Conservation (phyloP, 306 rosid genomes). For the Alnus glutinosa region DNA sequence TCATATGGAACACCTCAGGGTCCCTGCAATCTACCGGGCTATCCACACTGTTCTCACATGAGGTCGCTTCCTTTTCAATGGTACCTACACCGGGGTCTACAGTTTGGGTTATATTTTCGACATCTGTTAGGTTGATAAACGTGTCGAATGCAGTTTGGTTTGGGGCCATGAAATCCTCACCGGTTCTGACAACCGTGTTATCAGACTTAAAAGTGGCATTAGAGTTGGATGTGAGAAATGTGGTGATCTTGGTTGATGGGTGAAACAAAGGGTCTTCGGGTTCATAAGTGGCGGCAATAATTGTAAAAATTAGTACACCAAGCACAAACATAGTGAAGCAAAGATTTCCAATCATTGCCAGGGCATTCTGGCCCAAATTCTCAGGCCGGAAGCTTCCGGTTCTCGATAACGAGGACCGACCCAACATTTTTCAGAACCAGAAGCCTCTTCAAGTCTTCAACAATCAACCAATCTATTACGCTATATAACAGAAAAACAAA, state of each 20-base stretch:
- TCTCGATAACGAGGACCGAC: constrained; percentile 54
- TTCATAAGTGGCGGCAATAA: constrained; percentile 93
- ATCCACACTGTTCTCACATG: constrained; percentile 48
- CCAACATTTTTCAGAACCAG: constrained; percentile 15
- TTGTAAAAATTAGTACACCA: constrained; percentile 83
- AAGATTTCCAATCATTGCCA: constrained; percentile 86
- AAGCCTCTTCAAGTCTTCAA: constrained; percentile 24
- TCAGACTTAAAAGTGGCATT: constrained; percentile 97
- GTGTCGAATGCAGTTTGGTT: constrained; percentile 71
- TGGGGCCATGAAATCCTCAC: constrained; percentile 93
- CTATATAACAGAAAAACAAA: neutral
- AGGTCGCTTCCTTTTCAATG: constrained; percentile 1
- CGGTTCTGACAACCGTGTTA: constrained; percentile 74
- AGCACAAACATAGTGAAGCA: constrained; percentile 85
- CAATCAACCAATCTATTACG: neutral
- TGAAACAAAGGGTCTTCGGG: constrained; percentile 97
- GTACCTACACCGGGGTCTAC: constrained; percentile 20
- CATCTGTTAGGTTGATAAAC: constrained; percentile 66
- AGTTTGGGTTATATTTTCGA: constrained; percentile 33
- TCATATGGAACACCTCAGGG: constrained; percentile 89
- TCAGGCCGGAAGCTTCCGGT: constrained; percentile 74
- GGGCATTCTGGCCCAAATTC: constrained; percentile 77
- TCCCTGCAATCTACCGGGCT: constrained; percentile 78
- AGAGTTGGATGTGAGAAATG: constrained; percentile 83
- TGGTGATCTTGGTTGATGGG: constrained; percentile 88